Evolutionary conservation across 2,329 filamentous ascomycete species (phyloP), one percentile per base, ranked within the genome.

Genomic region (Coniochaeta prunicola): DNA sequence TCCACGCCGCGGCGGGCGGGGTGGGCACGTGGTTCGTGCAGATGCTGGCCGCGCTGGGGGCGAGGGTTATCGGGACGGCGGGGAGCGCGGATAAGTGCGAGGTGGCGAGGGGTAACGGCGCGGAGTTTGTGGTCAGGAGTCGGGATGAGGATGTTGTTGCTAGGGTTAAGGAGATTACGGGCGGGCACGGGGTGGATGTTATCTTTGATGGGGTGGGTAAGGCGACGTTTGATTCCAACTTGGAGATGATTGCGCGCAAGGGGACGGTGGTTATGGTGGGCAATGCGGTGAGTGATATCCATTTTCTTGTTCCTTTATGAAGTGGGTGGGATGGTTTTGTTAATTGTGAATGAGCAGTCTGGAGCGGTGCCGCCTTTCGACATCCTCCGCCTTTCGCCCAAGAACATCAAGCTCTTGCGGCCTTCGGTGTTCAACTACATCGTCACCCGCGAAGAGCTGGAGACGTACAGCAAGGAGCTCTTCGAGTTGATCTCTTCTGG

Each of bases 191-290:
- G 8, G 86, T 88, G 2, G 82, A 85, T 63, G 91, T 87, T 10
- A 88, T 96, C 30, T 96, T 91, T 69, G 92, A 96, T 70, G 89
- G 90, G 6, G 90, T 96, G 2, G 92, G 92, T 13, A 91, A 91
- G 76, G 80, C 81, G 55, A 96, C 92, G 0, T 96, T 94, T 74
- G 90, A 96, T 65, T 79, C 83, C 21, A 88, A 87, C 67, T 71
- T 96, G 63, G 84, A 92, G 63, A 82, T 85, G 65, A 80, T 93
- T 58, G 89, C 87, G 64, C 73, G 86, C 63, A 96, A 96, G 77
- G 92, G 91, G 5, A 88, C 80, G 1, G 74, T 96, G 66, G 80
- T 91, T 28, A 87, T 84, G 55, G 96, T 92, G 74, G 91, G 91
- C 3, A 96, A 96, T 73, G 89, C 90, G 8, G 79, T 81, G 70